These are phyloP conservation scores for Drechslerella stenobrocha DNA, from an alignment of 2,329 filamentous ascomycete species.

Conservation along the genomic window DNA sequence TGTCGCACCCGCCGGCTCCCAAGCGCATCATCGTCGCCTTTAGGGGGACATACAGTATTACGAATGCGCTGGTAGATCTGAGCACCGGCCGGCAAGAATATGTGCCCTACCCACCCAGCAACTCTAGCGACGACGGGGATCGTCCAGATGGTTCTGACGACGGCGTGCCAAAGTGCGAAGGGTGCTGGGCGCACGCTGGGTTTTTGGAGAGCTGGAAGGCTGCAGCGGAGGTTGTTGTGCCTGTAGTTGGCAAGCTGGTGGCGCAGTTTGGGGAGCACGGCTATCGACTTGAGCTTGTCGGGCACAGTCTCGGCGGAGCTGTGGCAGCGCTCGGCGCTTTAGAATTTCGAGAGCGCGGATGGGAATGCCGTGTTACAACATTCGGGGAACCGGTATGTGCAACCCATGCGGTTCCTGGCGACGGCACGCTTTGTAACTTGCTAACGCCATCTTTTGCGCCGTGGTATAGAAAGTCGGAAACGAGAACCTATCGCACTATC, in stretches of 20 bases:
- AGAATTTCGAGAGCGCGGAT: constrained; percentile 77
- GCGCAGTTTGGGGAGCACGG: constrained; percentile 60
- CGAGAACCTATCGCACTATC: constrained; percentile 61
- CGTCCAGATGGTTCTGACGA: constrained; percentile 53
- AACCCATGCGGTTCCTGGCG: constrained; percentile 61
- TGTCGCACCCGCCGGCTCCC: constrained; percentile 69
- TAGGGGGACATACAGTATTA: constrained; percentile 88
- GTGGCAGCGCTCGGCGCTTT: constrained; percentile 84
- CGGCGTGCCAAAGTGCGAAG: constrained; percentile 65
- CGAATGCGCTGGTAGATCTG: constrained; percentile 87
- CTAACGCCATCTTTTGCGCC: constrained; percentile 60
- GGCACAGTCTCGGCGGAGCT: constrained; percentile 89
- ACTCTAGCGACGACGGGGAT: constrained; percentile 54
- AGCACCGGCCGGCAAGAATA: constrained; percentile 89
- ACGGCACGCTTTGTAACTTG: constrained; percentile 56
- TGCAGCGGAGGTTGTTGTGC: constrained; percentile 70
- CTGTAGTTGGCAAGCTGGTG: constrained; percentile 65
- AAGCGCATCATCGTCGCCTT: constrained; percentile 81
- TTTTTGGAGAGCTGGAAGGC: constrained; percentile 84
- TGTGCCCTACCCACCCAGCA: constrained; percentile 73
- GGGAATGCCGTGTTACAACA: constrained; percentile 77
- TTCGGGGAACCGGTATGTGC: constrained; percentile 74
- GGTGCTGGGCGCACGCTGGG: constrained; percentile 90
- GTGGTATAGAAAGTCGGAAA: constrained; percentile 65
- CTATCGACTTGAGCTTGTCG: constrained; percentile 76